phyloP scores from a whole-genome alignment of 805 yeast species.

The Candida easanensis region DNA sequence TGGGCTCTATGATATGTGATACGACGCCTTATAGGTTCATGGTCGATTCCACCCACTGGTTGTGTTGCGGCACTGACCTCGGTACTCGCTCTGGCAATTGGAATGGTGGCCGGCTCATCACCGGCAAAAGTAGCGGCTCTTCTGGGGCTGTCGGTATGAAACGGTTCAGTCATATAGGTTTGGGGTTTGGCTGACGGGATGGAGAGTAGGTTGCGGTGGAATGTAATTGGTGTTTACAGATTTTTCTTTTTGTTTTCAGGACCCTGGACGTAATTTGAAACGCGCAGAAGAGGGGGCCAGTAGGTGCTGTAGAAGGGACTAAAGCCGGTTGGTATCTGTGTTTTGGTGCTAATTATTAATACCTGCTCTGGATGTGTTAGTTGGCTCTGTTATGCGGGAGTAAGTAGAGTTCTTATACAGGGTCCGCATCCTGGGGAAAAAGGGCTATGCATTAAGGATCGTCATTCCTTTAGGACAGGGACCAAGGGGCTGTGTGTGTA shows the following conservation, averaged over 20 bases:
- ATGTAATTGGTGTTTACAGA: not conserved
- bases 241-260: not conserved
- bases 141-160: not conserved
- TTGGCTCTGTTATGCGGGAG: no score
- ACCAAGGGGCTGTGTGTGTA: no score
- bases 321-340: no score
- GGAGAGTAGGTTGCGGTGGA: not conserved
- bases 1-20: slow-evolving; percentile 14
- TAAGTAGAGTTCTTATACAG: no score
- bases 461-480: no score
- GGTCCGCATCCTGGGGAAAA: no score
- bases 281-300: slow-evolving; percentile 41
- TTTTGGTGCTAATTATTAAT: no score
- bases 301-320: no score
- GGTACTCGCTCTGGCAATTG: slow-evolving; percentile 12
- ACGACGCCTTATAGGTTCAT: slow-evolving; percentile 13
- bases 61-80: slow-evolving; percentile 6
- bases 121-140: not conserved
- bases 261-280: slow-evolving; percentile 20
- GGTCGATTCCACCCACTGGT: slow-evolving; percentile 2
- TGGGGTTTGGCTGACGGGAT: not conserved
- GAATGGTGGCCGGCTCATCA: not conserved
- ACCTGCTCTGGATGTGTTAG: no score
- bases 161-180: not conserved
- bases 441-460: no score